Evolutionary conservation across 2,329 filamentous ascomycete species (phyloP), one percentile per base, ranked within the genome.

Genomic region (Waltergamsia citrina): DNA sequence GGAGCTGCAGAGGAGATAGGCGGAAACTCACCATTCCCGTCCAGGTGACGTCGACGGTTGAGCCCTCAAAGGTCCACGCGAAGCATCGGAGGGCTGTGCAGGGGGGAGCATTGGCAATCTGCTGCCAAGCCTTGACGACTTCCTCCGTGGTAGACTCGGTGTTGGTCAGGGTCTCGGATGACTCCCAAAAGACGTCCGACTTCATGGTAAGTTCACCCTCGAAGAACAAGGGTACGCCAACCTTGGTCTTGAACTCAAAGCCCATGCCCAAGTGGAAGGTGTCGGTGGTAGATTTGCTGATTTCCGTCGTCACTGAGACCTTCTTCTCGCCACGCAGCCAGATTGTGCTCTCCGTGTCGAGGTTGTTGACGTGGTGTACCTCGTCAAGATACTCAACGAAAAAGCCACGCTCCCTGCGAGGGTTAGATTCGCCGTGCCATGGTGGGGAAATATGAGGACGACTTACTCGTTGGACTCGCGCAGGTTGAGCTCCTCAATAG

Each of bases 191-290:
- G 15, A 31, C 20, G 18, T 31, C 18, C 15, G 29, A 18, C 29
- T 31, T 20, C 15, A 18, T 20, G 7, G 30, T 32, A 5, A 32
- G 18, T 7, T 9, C 20, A 12, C 12, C 5, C 16, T 21, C 16
- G 30, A 20, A 18, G 18, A 32, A 12, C 11, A 32, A 17, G 28
- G 28, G 30, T 5, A 32, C 16, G 20, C 30, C 30, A 10, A 32
- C 17, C 30, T 32, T 32, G 30, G 30, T 20, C 7, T 19, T 22
- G 30, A 32, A 32, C 16, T 19, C 17, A 20, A 32, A 32, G 30
- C 30, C 30, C 30, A 32, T 21, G 16, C 30, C 30, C 5, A 32
- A 20, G 30, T 32, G 30, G 30, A 32, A 32, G 5, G 30, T 32
- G 24, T 34, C 33, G n/a, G 33, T 28, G 14, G 23, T 19, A 14